Evolutionary conservation across 441 rosid species (phyloP).

Genomic region (Croton laevigatus): DNA sequence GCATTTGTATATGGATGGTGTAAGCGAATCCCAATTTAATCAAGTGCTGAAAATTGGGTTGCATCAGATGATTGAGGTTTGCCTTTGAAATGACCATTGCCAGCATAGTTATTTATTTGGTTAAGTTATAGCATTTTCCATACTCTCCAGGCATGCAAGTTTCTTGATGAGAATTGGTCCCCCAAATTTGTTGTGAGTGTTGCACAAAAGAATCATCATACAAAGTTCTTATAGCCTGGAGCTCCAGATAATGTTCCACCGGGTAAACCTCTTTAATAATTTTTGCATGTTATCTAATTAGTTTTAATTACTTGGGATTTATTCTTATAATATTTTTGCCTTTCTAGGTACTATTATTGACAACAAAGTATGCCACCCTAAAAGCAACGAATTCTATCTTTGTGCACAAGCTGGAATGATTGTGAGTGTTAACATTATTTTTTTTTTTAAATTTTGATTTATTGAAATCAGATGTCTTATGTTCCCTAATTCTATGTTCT

Average conservation of each 20-base stretch:
- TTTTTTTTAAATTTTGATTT: not conserved
- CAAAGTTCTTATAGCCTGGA: constrained; percentile 54
- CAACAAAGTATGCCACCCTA: constrained; percentile 76
- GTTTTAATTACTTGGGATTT: not conserved
- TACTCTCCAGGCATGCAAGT: constrained; percentile 62
- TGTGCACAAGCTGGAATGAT: constrained; percentile 98
- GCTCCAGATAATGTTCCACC: constrained; percentile 65
- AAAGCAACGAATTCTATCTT: constrained; percentile 80
- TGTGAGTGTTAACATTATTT: constrained; percentile 42
- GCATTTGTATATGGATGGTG: constrained; percentile 64
- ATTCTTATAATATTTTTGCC: not conserved
- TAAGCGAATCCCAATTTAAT: constrained; percentile 85
- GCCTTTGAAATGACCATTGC: not conserved
- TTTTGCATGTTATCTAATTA: not conserved
- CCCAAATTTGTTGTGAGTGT: constrained; percentile 61
- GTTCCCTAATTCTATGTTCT: too few species aligned
- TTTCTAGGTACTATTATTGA: constrained; percentile 76
- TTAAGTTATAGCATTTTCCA: not conserved
- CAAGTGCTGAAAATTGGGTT: constrained; percentile 78
- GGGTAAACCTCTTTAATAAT: constrained; percentile 29
- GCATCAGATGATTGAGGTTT: constrained; percentile 79
- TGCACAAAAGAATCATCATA: constrained; percentile 79
- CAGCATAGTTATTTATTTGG: not conserved
- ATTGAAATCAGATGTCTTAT: too few species aligned
- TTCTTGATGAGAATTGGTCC: constrained; percentile 62